Evolutionary conservation across 2,329 filamentous ascomycete genomes (phyloP).

Genomic region (Trichoderma semiorbis): DNA sequence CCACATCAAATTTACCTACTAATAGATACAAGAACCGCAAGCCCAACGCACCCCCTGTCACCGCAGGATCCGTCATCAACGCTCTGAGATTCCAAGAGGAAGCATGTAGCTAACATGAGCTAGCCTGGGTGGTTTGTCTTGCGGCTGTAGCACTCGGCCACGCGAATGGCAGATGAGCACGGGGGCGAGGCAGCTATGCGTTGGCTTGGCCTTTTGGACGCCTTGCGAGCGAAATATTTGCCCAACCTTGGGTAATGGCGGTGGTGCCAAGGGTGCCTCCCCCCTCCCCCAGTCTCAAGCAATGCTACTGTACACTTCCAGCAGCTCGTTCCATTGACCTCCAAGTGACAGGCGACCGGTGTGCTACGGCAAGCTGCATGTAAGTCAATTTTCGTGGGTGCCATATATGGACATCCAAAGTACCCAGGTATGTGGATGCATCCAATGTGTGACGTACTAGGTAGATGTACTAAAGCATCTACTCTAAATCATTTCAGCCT

Average conservation of each 20-base stretch:
- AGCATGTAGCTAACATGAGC: neutral
- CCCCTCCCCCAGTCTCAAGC: neutral
- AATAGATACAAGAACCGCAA: neutral
- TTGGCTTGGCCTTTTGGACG: slow-evolving; percentile 14
- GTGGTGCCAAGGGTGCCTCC: neutral
- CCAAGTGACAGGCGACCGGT: neutral
- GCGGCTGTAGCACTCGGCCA: slow-evolving; percentile 4
- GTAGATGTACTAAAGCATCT: neutral
- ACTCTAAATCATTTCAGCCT: neutral
- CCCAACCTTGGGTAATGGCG: neutral
- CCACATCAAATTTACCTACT: neutral
- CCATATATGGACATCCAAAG: neutral
- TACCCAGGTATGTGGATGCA: neutral
- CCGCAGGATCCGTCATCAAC: neutral
- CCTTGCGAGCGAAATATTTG: slow-evolving; percentile 9
- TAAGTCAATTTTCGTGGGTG: neutral
- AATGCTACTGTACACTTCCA: neutral
- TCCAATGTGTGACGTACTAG: neutral
- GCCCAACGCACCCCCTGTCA: neutral
- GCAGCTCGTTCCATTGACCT: neutral
- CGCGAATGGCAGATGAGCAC: neutral
- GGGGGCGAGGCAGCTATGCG: slow-evolving; percentile 14
- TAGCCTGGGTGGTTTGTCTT: neutral
- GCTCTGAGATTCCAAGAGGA: neutral
- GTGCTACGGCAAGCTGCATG: slow-evolving; percentile 4